Evolutionary conservation across 495 filamentous ascomycete genomes (phyloP), one percentile per base, ranked within the genome.

Genomic region (Parathielavia hyrcaniae): DNA sequence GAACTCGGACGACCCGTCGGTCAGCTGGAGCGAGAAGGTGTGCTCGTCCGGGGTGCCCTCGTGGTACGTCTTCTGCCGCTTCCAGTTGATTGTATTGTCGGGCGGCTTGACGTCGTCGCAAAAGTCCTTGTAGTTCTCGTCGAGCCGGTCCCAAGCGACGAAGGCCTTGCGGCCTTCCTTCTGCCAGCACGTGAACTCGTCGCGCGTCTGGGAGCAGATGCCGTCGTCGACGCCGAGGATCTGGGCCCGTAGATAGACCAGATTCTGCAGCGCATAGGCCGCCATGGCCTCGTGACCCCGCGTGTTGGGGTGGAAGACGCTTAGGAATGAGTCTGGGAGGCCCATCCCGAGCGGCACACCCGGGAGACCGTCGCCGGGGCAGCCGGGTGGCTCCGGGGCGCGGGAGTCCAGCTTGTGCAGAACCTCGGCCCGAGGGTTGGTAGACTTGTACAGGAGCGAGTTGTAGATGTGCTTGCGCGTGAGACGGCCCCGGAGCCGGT

Each of bases 271-370:
- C 13, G 45, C 50, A 40, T 26, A 68, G 47, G 67, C 59, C 1
- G 68, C 68, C 9, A 70, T 67, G 17, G 39, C 53, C 10, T 58
- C 20, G 58, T 64, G 58, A 9, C 62, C 67, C 4, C 46, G 22
- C 54, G 64, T 41, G 55, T 68, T 70, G n/a, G 67, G 65, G 55
- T 70, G 67, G 65, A 70, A 70, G 56, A 46, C 59, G 34, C 57
- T 61, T 23, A 43, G 63, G 53, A 66, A 26, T 11, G n/a, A 6
- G 62, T 70, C 64, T 50, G 65, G 67, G 20, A 64, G 40, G n/a
- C 50, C 54, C 10, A 54, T 54, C 23, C 51, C 19, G 17, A 26
- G 38, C 51, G 44, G 40, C 45, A 51, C 40, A 17, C 53, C 46
- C 2, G 2, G 9, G 41, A 19, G 39, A 8, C 3, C 44, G 50